Evolutionary conservation across 768 basidiomycete species (phyloP).

Genomic region (Chlorophyllum brunneum): DNA sequence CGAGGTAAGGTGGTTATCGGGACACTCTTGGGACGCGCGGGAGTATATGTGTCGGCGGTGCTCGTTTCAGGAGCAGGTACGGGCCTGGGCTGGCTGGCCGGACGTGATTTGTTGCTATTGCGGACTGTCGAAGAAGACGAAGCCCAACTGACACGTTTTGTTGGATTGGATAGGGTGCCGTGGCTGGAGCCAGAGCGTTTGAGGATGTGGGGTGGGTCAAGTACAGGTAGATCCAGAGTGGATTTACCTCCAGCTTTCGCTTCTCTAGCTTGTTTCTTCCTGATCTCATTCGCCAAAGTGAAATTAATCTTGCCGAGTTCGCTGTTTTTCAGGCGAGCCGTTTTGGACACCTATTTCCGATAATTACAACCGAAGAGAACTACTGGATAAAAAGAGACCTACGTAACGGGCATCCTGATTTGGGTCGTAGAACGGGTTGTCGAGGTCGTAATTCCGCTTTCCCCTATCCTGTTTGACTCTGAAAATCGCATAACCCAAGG

Average conservation of each 20-base stretch:
- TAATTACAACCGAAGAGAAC: background rate
- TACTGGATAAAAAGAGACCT: background rate
- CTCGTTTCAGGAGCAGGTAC: background rate
- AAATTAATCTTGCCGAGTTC: constrained; percentile 3
- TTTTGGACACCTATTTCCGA: constrained; percentile 1
- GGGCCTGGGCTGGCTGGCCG: background rate
- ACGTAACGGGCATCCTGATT: constrained; percentile 4
- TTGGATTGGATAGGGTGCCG: constrained; percentile 13
- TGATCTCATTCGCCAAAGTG: background rate
- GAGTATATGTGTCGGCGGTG: background rate
- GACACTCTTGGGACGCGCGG: background rate
- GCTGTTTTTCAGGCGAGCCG: constrained; percentile 1
- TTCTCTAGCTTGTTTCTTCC: constrained; percentile 6
- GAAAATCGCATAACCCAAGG: constrained; percentile 16
- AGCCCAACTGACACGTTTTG: constrained; percentile 28
- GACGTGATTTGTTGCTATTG: background rate
- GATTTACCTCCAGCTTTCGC: background rate
- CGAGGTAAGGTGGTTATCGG: background rate
- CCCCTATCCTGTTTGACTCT: constrained; percentile 4
- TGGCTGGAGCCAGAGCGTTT: constrained; percentile 14
- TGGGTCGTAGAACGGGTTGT: constrained; percentile 3
- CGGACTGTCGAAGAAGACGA: constrained; percentile 23
- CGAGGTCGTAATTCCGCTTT: constrained; percentile 9
- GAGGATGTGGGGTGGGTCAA: background rate
- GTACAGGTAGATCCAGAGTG: constrained; percentile 14